A percentile compares a stretch with the other conserved stretches of the same genome.
phyloP scores from a whole-genome alignment of 164 flowering plant genomes.

The Tetracentron sinense region DNA sequence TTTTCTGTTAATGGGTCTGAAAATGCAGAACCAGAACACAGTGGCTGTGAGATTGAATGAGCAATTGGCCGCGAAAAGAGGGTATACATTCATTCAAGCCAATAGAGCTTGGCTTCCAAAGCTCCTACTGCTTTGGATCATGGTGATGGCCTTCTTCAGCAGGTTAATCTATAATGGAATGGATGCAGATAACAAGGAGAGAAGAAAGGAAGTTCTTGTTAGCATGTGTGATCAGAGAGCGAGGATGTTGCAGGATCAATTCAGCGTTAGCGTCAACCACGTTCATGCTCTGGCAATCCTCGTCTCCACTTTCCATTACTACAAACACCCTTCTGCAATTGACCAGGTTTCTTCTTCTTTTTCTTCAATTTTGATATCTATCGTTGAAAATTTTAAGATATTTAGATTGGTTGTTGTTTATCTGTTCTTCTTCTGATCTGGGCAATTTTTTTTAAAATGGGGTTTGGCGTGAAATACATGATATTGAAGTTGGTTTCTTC shows the following conservation, averaged over 20 bases:
- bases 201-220: conserved; percentile 59
- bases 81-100: conserved; percentile 27
- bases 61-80: conserved; percentile 23
- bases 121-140: conserved; percentile 34
- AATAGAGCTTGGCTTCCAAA: conserved; percentile 39
- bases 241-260: conserved; percentile 91
- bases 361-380: background rate
- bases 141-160: conserved; percentile 28
- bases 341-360: conserved; percentile 72
- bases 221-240: conserved; percentile 90
- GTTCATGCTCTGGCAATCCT: conserved; percentile 87
- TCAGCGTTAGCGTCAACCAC: conserved; percentile 89
- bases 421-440: background rate
- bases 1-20: conserved; percentile 32
- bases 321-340: conserved; percentile 81
- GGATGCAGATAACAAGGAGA: conserved; percentile 47
- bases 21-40: conserved; percentile 35
- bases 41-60: conserved; percentile 47
- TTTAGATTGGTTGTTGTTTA: too few relatives aligned
- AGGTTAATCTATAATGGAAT: conserved; percentile 29
- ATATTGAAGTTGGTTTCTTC: too few relatives aligned
- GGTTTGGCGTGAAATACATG: conserved; percentile 41
- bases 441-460: too few relatives aligned
- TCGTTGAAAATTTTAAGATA: background rate
- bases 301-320: conserved; percentile 80